Base-by-base conservation (phyloP, 2,329 filamentous ascomycete species). In the Aspergillus texensis region DNA sequence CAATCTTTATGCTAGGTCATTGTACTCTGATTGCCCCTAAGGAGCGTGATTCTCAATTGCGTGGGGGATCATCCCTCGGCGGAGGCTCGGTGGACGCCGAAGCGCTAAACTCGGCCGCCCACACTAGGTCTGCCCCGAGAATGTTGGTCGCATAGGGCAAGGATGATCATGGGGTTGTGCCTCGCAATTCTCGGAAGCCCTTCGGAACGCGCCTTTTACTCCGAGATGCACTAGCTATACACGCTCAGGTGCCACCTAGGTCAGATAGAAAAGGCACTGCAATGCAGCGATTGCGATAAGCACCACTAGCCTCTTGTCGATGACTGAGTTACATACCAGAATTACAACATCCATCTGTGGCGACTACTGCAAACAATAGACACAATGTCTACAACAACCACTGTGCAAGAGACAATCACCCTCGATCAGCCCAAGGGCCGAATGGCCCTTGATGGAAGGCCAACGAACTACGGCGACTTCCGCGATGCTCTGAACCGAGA, bases 401-500 rank as follows among this genome's bases (percentile, higher is more conserved):
- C 64, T 11, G 52, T 62, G 32, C 61, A 59, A n/a, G 52, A 41
- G n/a, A 46, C 21, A 6, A 24, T 58, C 39, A 11, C 50, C 19
- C 21, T 30, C 2, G 6, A 21, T 2, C 61, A 60, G 21, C 30
- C 63, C 32, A 64, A 70, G 19, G 63, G 61, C 28, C 56, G 61
- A n/a, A 69, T 71, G 68, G 57, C 58, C 24, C 57, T 72, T 1
- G 70, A 72, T 60, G 69, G 70, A 10, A 60, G 34, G 2, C 64
- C 67, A 26, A 62, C 61, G 11, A 39, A 53, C 6, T 71, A 65
- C 54, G 70, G 69, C 24, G 70, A 72, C 45, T 72, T 69, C 48
- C 67, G 70, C 5, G 70, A 72, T 45, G 69, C 72, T 28, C 64
- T 79, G 4, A 70, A 68, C 4, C 69, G 75, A 16, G 74, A 84